Evolutionary conservation across 2,329 filamentous ascomycete species (phyloP).

Genomic region (Aspergillus persii): DNA sequence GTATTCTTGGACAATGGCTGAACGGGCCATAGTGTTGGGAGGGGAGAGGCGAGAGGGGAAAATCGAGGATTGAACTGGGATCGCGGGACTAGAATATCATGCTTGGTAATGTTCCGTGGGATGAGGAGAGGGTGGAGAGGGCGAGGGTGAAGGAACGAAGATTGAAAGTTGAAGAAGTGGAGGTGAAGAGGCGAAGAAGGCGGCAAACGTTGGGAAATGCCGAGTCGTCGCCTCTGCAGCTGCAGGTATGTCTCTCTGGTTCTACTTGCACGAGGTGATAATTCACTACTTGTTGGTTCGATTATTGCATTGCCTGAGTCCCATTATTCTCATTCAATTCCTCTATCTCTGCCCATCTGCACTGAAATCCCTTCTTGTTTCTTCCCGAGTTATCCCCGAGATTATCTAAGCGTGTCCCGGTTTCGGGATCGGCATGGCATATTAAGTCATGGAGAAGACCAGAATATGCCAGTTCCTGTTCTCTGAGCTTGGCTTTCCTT

Average conservation of each 20-base stretch:
- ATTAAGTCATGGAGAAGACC: not conserved
- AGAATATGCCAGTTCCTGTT: not conserved
- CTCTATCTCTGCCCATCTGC: too few relatives aligned
- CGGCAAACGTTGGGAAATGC: not conserved
- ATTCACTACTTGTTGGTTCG: too few relatives aligned
- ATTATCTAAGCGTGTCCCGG: not conserved
- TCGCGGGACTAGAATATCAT: not conserved
- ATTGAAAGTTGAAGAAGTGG: slow-evolving; percentile 5
- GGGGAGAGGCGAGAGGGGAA: not conserved
- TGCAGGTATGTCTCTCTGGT: not conserved
- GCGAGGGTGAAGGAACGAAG: slow-evolving; percentile 12
- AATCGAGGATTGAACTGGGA: not conserved
- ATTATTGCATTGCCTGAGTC: too few relatives aligned
- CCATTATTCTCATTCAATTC: too few relatives aligned
- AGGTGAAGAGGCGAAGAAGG: not conserved
- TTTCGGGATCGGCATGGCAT: not conserved
- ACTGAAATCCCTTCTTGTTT: too few relatives aligned
- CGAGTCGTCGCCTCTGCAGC: not conserved
- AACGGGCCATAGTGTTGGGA: slow-evolving; percentile 36
- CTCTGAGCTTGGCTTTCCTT: not conserved
- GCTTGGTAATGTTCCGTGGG: not conserved
- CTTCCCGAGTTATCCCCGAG: slow-evolving; percentile 6
- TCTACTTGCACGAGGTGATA: too few relatives aligned
- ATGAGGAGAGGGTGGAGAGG: not conserved
- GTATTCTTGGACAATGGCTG: slow-evolving; percentile 52